phyloP scores from a whole-genome alignment of 2,329 filamentous ascomycete genomes.

The Teratosphaeria destructans region DNA sequence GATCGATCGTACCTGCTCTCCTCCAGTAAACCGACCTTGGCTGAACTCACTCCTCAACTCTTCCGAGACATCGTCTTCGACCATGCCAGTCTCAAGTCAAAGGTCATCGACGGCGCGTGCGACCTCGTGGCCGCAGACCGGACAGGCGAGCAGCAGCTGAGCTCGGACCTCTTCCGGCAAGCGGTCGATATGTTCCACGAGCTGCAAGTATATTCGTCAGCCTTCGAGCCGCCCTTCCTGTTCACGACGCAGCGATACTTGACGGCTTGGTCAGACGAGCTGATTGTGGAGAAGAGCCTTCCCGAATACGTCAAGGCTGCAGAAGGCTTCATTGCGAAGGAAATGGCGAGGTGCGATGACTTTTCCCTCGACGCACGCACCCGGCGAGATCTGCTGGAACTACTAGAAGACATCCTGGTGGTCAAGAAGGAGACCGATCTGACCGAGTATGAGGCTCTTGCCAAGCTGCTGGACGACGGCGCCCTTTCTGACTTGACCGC shows the following conservation, averaged over 20 bases:
- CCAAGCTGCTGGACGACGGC: conserved; percentile 60
- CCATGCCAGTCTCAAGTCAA: conserved; percentile 40
- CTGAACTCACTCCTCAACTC: conserved; percentile 66
- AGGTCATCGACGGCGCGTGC: conserved; percentile 60
- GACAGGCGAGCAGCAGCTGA: conserved; percentile 39
- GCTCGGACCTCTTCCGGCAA: conserved; percentile 58
- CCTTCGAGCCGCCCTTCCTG: conserved; percentile 71
- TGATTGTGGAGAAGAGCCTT: conserved; percentile 51
- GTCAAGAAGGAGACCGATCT: conserved; percentile 48
- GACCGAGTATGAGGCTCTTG: conserved; percentile 44
- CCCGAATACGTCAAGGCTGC: conserved; percentile 66
- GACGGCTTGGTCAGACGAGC: conserved; percentile 55
- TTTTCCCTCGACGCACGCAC: conserved; percentile 79
- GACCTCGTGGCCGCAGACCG: conserved; percentile 67
- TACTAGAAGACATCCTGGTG: conserved; percentile 65
- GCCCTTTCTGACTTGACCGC: conserved; percentile 61
- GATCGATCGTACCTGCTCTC: conserved; percentile 81
- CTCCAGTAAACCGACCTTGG: conserved; percentile 61
- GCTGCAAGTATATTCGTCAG: conserved; percentile 66
- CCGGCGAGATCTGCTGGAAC: conserved; percentile 61
- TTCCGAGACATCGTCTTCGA: conserved; percentile 58
- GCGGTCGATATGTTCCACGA: conserved; percentile 75
- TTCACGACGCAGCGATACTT: conserved; percentile 59
- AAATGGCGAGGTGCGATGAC: conserved; percentile 65
- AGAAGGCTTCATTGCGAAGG: conserved; percentile 56